phyloP scores from a whole-genome alignment of 495 filamentous ascomycete species.

The Tuber umbilicatum region DNA sequence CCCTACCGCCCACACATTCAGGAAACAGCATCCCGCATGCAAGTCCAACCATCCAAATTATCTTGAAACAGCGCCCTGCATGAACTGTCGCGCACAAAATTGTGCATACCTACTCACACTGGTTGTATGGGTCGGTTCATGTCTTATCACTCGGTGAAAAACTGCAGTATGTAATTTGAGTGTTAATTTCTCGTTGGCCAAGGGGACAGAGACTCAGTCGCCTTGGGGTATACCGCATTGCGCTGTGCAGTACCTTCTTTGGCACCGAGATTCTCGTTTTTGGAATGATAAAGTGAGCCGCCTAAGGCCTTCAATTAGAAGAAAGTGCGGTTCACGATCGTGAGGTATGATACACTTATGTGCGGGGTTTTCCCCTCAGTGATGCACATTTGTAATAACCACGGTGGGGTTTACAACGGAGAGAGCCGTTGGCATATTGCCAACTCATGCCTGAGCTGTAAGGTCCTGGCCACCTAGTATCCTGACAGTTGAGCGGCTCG shows the following conservation, averaged over 20 bases:
- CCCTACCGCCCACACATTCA: neutral
- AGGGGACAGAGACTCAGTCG: neutral
- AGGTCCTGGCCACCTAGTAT: neutral
- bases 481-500: neutral
- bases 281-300: neutral
- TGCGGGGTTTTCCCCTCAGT: neutral
- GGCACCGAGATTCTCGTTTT: neutral
- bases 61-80: neutral
- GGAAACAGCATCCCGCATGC: neutral
- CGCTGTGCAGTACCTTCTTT: neutral
- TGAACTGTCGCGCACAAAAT: neutral
- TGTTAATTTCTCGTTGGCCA: neutral
- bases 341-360: neutral
- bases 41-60: neutral
- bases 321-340: neutral
- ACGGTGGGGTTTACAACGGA: neutral
- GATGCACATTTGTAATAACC: neutral
- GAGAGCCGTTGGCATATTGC: neutral
- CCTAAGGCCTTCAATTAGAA: neutral
- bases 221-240: neutral
- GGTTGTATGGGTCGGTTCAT: neutral
- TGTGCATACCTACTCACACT: neutral
- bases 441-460: neutral
- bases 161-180: accelerated
- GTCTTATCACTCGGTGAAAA: neutral